Evolutionary conservation across 345 rosid genomes (phyloP).

Genomic region (Gossypium thurberi): DNA sequence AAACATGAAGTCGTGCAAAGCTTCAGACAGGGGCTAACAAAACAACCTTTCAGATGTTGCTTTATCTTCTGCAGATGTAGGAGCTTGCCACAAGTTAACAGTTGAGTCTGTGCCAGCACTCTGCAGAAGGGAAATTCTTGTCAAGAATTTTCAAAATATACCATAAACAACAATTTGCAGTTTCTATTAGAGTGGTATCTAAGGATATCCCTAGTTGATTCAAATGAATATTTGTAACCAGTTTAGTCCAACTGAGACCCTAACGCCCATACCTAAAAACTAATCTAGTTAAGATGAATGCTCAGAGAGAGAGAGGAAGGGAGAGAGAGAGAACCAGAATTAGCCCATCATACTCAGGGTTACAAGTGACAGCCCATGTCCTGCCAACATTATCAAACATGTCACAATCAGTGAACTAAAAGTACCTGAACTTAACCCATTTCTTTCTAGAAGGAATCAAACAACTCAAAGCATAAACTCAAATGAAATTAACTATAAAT

Average conservation of each 20-base stretch:
- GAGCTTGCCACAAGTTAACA: constrained; percentile 77
- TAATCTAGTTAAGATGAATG: neutral
- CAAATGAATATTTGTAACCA: neutral
- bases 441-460: neutral
- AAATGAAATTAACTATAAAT: constrained; percentile 5
- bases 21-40: neutral
- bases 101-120: constrained; percentile 89
- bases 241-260: neutral
- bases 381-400: constrained; percentile 38
- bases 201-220: neutral
- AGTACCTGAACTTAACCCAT: neutral
- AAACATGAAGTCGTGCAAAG: neutral
- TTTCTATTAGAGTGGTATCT: neutral
- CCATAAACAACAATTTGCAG: neutral
- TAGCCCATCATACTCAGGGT: constrained; percentile 76
- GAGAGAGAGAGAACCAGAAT: constrained; percentile 46
- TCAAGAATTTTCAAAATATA: constrained; percentile 14
- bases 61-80: constrained; percentile 40
- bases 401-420: constrained; percentile 11
- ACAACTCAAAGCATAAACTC: neutral
- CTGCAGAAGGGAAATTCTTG: constrained; percentile 34
- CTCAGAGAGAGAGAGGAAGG: neutral
- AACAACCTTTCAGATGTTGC: constrained; percentile 45
- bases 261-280: neutral
- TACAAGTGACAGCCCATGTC: constrained; percentile 92